These are phyloP conservation scores for Aspergillus aculeatus DNA, from an alignment of 2,329 filamentous ascomycete genomes.

Conservation along the genomic window DNA sequence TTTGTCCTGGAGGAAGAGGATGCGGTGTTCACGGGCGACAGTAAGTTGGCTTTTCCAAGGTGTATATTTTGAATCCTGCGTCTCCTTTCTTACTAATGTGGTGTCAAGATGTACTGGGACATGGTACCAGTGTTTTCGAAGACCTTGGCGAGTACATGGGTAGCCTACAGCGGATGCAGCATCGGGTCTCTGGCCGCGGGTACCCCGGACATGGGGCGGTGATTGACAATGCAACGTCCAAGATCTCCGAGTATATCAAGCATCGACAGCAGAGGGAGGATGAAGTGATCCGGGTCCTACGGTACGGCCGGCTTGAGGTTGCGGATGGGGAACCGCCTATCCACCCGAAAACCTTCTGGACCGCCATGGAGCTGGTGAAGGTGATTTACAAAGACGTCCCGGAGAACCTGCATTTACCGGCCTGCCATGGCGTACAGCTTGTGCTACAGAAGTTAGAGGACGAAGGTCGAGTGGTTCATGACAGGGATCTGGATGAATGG, in stretches of 20 bases:
- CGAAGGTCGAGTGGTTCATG: slow-evolving; percentile 64
- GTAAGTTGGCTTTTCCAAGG: slow-evolving; percentile 27
- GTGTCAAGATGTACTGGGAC: slow-evolving; percentile 67
- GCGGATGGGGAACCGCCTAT: slow-evolving; percentile 34
- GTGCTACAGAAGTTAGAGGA: slow-evolving; percentile 74
- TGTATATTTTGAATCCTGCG: background rate
- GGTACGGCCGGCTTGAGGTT: slow-evolving; percentile 40
- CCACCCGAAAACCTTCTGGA: slow-evolving; percentile 53
- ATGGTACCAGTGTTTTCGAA: slow-evolving; percentile 84
- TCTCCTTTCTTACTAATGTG: slow-evolving; percentile 3
- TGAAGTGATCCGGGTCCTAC: slow-evolving; percentile 68
- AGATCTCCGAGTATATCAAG: slow-evolving; percentile 76
- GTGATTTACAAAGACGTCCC: slow-evolving; percentile 80
- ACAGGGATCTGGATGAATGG: slow-evolving; percentile 32
- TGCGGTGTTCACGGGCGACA: slow-evolving; percentile 85
- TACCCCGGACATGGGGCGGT: slow-evolving; percentile 89
- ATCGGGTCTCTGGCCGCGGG: slow-evolving; percentile 60
- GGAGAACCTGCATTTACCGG: slow-evolving; percentile 70
- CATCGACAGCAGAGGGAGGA: slow-evolving; percentile 78
- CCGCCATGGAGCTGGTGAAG: slow-evolving; percentile 79
- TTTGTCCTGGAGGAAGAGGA: slow-evolving; percentile 75
- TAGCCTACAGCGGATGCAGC: slow-evolving; percentile 68
- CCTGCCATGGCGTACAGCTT: slow-evolving; percentile 72
- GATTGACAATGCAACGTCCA: slow-evolving; percentile 68
- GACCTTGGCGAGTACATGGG: slow-evolving; percentile 67